These are phyloP conservation scores for Stentor roeselii DNA, from an alignment of 73 alveolate species.

Conservation along the genomic window DNA sequence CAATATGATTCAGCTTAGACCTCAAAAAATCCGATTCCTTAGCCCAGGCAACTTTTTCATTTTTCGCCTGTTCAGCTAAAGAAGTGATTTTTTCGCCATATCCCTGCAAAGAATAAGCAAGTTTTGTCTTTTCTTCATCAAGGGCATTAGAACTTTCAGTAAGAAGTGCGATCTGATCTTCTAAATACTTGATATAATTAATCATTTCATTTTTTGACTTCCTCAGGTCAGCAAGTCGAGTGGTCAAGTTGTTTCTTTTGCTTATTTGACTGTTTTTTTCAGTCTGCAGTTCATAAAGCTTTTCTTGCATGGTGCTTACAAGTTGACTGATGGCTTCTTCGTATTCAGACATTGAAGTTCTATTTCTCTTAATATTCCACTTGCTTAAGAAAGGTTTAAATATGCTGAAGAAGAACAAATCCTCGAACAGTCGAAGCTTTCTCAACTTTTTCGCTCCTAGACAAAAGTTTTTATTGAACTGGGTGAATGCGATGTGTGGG, in stretches of 20 bases:
- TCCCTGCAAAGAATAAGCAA: background rate
- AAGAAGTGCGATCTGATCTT: background rate
- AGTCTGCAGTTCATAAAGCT: background rate
- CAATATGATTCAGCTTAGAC: background rate
- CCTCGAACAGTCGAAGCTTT: too few relatives aligned
- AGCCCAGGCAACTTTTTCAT: background rate
- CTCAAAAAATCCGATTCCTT: background rate
- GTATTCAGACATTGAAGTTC: background rate
- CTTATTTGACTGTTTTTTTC: background rate
- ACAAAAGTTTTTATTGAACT: background rate
- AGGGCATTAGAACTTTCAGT: background rate
- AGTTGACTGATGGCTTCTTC: background rate
- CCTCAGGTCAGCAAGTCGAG: constrained; percentile 1
- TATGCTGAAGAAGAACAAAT: too few relatives aligned
- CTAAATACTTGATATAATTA: background rate
- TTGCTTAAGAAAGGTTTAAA: too few relatives aligned
- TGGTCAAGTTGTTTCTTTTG: background rate
- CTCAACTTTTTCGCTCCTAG: too few relatives aligned
- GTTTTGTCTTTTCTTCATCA: background rate
- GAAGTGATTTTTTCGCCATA: background rate
- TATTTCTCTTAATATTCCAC: too few relatives aligned
- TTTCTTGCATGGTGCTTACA: background rate
- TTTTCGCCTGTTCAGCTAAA: background rate
- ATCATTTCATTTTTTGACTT: background rate
- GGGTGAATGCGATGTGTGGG: background rate